These are phyloP conservation scores for Nannizziopsis barbatae DNA, from an alignment of 2,329 filamentous ascomycete genomes.

Conservation along the genomic window DNA sequence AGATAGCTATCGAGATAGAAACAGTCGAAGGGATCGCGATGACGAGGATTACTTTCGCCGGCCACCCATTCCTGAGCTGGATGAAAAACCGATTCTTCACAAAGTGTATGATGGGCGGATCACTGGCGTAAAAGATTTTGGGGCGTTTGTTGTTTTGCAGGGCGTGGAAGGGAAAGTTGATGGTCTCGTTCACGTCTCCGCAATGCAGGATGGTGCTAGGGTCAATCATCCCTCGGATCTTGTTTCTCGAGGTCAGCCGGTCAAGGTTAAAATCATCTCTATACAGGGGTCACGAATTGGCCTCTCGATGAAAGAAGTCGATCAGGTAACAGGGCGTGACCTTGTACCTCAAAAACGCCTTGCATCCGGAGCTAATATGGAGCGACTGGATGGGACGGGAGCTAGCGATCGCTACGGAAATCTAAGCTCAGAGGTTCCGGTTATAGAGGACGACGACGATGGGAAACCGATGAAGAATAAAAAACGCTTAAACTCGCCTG, in stretches of 20 bases:
- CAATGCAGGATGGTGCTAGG: constrained; percentile 69
- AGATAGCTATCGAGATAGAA: constrained; percentile 37
- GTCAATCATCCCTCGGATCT: constrained; percentile 89
- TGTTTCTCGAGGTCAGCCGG: constrained; percentile 63
- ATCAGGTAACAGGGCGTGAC: constrained; percentile 78
- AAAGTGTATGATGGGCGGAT: constrained; percentile 88
- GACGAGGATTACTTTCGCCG: constrained; percentile 52
- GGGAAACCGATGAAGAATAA: constrained; percentile 52
- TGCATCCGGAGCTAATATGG: constrained; percentile 81
- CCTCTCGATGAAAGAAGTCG: constrained; percentile 93
- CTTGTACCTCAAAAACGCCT: constrained; percentile 66
- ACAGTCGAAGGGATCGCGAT: constrained; percentile 29
- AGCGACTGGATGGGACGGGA: constrained; percentile 56
- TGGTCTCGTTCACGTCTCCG: constrained; percentile 86
- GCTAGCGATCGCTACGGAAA: constrained; percentile 47
- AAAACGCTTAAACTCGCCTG: constrained; percentile 92
- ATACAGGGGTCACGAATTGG: constrained; percentile 73
- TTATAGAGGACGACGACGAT: constrained; percentile 51
- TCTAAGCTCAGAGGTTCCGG: constrained; percentile 44
- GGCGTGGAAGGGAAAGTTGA: constrained; percentile 81
- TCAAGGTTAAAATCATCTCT: constrained; percentile 87
- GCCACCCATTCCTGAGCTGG: constrained; percentile 60
- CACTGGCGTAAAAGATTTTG: constrained; percentile 89
- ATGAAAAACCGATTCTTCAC: constrained; percentile 67
- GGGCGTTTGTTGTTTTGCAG: constrained; percentile 84